phyloP scores from a whole-genome alignment of 1,284 basidiomycete genomes.

The Mixia osmundae region DNA sequence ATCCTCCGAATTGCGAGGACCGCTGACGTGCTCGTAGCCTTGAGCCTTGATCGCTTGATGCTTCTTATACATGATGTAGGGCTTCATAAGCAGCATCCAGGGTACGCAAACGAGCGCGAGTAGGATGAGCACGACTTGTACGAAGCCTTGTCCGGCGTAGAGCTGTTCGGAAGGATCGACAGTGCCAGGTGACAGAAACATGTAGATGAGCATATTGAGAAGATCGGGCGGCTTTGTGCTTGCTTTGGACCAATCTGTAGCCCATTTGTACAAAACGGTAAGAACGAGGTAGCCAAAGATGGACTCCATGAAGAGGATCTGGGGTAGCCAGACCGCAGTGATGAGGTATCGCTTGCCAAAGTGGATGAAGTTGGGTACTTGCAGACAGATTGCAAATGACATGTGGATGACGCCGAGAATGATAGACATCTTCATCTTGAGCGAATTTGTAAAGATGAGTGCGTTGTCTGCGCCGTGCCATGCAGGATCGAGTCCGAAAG shows the following conservation, averaged over 20 bases:
- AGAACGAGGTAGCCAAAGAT: slow-evolving; percentile 87
- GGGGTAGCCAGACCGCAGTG: slow-evolving; percentile 84
- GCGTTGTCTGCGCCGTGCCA: slow-evolving; percentile 90
- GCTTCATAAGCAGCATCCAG: slow-evolving; percentile 80
- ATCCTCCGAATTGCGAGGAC: slow-evolving; percentile 31
- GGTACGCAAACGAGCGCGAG: slow-evolving; percentile 76
- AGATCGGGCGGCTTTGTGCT: slow-evolving; percentile 56
- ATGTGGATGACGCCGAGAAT: slow-evolving; percentile 94
- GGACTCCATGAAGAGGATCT: slow-evolving; percentile 88
- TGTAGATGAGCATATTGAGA: slow-evolving; percentile 81
- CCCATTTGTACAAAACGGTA: slow-evolving; percentile 96
- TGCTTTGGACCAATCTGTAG: slow-evolving; percentile 58
- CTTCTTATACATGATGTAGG: slow-evolving; percentile 83
- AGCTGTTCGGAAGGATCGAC: slow-evolving; percentile 48
- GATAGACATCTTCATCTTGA: slow-evolving; percentile 99
- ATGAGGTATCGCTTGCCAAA: slow-evolving; percentile 71
- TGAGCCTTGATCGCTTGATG: slow-evolving; percentile 58
- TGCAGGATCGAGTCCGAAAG: slow-evolving; percentile 79
- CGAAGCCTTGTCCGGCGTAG: slow-evolving; percentile 63
- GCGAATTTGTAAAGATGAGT: slow-evolving; percentile 88
- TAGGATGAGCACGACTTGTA: slow-evolving; percentile 59
- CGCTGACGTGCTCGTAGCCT: slow-evolving; percentile 44
- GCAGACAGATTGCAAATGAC: slow-evolving; percentile 90
- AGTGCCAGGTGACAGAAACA: slow-evolving; percentile 71
- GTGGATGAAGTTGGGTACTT: slow-evolving; percentile 81